These are phyloP conservation scores for Dillenia turbinata DNA, from an alignment of 164 flowering plant species.

Conservation along the genomic window DNA sequence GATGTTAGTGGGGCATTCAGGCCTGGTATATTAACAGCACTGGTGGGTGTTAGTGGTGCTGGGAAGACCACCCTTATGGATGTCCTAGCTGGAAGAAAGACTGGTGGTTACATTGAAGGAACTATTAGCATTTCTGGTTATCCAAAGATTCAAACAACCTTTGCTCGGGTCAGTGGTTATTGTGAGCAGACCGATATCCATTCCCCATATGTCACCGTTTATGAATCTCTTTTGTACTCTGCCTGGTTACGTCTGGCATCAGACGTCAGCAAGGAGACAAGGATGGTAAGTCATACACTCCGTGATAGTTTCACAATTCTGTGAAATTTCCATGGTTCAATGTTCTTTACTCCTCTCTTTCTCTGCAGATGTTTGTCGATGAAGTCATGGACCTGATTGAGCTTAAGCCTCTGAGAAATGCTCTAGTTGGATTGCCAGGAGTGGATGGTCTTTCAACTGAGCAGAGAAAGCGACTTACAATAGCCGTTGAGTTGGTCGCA, in stretches of 20 bases:
- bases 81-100: constrained; percentile 64
- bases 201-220: constrained; percentile 60
- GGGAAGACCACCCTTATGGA: constrained; percentile 77
- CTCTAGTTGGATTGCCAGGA: constrained; percentile 67
- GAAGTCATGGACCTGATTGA: constrained; percentile 70
- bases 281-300: constrained; percentile 22
- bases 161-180: constrained; percentile 63
- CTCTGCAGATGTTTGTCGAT: constrained; percentile 44
- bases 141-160: constrained; percentile 54
- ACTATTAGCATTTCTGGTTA: constrained; percentile 51
- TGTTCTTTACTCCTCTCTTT: background rate
- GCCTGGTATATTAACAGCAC: constrained; percentile 60
- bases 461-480: constrained; percentile 70
- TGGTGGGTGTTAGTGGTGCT: constrained; percentile 70
- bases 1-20: constrained; percentile 65
- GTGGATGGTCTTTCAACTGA: constrained; percentile 66
- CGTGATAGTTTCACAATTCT: background rate
- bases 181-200: constrained; percentile 70
- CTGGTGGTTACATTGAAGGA: constrained; percentile 63
- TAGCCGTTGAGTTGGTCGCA: constrained; percentile 71
- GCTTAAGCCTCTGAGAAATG: constrained; percentile 33
- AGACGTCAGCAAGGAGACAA: constrained; percentile 34
- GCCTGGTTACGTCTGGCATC: constrained; percentile 65
- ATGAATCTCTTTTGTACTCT: constrained; percentile 56
- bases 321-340: too few relatives aligned